Conservation (phyloP, 495 filamentous ascomycete genomes). For the Tuber umbilicatum region DNA sequence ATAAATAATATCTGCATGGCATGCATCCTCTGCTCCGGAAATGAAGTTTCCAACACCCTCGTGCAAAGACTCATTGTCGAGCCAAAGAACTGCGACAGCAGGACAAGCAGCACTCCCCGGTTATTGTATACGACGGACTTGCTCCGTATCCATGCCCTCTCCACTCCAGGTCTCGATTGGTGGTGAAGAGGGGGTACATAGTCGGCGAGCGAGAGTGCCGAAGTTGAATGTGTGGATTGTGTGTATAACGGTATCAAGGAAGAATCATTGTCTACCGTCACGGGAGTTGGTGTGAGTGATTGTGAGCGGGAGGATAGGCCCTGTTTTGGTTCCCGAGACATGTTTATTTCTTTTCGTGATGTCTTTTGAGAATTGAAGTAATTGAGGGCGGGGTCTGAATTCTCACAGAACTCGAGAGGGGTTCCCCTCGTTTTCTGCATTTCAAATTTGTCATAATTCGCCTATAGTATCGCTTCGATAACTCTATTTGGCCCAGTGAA, state of each 20-base stretch:
- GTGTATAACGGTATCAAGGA: neutral
- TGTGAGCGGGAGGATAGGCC: neutral
- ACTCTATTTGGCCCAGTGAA: neutral
- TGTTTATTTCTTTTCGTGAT: neutral
- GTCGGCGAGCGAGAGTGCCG: neutral
- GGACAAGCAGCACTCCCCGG: slow-evolving; percentile 66
- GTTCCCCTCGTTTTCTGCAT: neutral
- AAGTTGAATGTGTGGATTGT: slow-evolving; percentile 8
- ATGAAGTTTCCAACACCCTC: slow-evolving; percentile 62
- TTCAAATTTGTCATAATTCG: neutral
- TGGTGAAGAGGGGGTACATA: neutral
- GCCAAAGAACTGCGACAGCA: slow-evolving; percentile 74
- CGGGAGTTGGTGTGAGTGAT: neutral
- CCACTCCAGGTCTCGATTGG: neutral
- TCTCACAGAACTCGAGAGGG: neutral
- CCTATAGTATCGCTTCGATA: neutral
- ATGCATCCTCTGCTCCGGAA: slow-evolving; percentile 61
- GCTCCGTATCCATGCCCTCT: slow-evolving; percentile 6
- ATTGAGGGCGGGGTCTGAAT: neutral
- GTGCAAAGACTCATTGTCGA: slow-evolving; percentile 83
- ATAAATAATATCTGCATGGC: slow-evolving; percentile 86
- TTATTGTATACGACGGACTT: slow-evolving; percentile 45
- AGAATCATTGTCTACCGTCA: neutral
- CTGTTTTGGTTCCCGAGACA: neutral
- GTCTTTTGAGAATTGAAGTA: neutral